phyloP scores from a whole-genome alignment of 768 basidiomycete genomes.

The Fibroporia radiculosa region DNA sequence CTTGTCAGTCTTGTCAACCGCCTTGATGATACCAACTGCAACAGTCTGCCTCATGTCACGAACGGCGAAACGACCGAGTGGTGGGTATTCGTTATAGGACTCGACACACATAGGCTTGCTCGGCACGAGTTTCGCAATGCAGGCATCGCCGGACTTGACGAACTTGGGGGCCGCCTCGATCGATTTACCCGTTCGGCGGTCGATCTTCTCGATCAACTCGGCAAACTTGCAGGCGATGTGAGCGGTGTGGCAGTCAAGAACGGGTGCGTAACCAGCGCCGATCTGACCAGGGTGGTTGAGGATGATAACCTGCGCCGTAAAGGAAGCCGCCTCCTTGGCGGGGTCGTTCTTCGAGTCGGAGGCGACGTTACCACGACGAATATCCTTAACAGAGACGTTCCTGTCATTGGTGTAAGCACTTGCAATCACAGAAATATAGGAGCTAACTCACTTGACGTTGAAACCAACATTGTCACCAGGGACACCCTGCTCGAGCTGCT shows the following conservation, averaged over 20 bases:
- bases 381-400: constrained; percentile 99
- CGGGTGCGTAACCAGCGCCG: constrained; percentile 97
- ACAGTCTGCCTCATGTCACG: constrained; percentile 99
- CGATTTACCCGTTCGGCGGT: constrained; percentile 94
- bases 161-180: constrained; percentile 88
- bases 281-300: constrained; percentile 99
- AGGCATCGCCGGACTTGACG: constrained; percentile 99
- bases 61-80: constrained; percentile 98
- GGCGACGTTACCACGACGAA: constrained; percentile 98
- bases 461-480: constrained; percentile 99
- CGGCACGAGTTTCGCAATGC: constrained; percentile 95
- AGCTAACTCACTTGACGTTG: constrained; percentile 78
- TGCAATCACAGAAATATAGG: background rate
- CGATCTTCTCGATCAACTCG: constrained; percentile 98
- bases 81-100: constrained; percentile 95
- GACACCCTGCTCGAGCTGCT: constrained; percentile 87
- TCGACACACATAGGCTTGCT: constrained; percentile 96
- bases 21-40: constrained; percentile 98
- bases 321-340: constrained; percentile 97
- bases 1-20: constrained; percentile 93
- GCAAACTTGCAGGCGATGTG: constrained; percentile 99
- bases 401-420: constrained; percentile 30
- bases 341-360: constrained; percentile 99
- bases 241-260: constrained; percentile 99
- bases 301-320: constrained; percentile 99